These are phyloP conservation scores for Cystofilobasidium capitatum DNA, from an alignment of 768 basidiomycete genomes.

Conservation along the genomic window DNA sequence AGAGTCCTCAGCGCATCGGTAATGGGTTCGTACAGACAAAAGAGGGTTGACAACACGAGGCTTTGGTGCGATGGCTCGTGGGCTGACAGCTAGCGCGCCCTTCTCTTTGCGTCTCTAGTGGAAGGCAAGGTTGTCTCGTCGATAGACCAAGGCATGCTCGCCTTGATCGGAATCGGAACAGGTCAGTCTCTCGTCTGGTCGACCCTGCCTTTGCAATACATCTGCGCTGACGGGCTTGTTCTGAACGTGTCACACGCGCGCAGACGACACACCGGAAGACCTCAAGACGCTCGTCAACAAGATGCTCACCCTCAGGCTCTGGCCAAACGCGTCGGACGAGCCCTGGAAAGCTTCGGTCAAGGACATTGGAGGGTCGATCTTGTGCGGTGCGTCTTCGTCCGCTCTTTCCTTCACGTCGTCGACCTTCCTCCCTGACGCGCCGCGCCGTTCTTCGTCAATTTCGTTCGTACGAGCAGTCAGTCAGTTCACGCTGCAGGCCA, in stretches of 20 bases:
- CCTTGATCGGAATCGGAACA: conserved; percentile 77
- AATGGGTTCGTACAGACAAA: conserved; percentile 25
- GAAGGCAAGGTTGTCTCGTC: conserved; percentile 67
- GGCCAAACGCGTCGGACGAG: conserved; percentile 23
- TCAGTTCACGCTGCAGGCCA: conserved; percentile 83
- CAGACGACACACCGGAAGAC: conserved; percentile 75
- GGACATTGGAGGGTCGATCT: conserved; percentile 78
- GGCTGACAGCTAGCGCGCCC: conserved; percentile 41
- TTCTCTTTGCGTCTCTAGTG: conserved; percentile 45
- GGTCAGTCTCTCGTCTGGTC: conserved; percentile 48
- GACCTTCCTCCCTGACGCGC: neutral
- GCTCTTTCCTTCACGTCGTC: too few species aligned
- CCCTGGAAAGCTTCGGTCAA: conserved; percentile 75
- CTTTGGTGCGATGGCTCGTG: too few species aligned
- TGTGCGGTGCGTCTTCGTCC: conserved; percentile 58
- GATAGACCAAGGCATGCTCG: conserved; percentile 77
- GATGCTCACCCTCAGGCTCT: conserved; percentile 66
- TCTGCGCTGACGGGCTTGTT: too few species aligned
- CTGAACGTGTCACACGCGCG: neutral
- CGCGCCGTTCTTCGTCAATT: neutral
- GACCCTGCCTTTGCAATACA: too few species aligned
- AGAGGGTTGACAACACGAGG: neutral
- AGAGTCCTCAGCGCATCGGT: conserved; percentile 28
- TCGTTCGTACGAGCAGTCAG: conserved; percentile 46
- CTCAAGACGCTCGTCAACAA: conserved; percentile 65